Evolutionary conservation across 1,284 basidiomycete species (phyloP), one percentile per base, ranked within the genome.

Genomic region (Tetrapyrgos nigripes): DNA sequence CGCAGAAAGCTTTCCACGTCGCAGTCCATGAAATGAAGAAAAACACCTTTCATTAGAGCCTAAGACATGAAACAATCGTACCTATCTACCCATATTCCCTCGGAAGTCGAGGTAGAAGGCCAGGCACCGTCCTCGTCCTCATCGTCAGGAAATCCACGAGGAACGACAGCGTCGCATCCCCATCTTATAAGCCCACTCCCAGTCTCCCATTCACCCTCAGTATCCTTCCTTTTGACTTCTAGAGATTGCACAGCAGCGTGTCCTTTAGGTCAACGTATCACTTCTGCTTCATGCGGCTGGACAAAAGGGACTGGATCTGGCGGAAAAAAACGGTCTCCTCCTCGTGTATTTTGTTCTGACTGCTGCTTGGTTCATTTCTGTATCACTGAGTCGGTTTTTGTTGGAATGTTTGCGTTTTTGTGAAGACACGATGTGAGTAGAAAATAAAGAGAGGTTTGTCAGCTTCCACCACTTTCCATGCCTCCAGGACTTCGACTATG

Each of bases 201-300:
- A 28, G 73, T 65, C 52, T 64, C 66, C 61, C 51, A 47, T 40
- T 60, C 64, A 11, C 50, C n/a, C n/a, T n/a, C n/a, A n/a, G n/a
- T n/a, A n/a, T n/a, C n/a, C n/a, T n/a, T n/a, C 60, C 55, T 48
- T 55, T 28, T 59, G 55, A 65, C 76, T 62, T 88, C 85, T 23
- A 88, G 75, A 21, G 83, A 78, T 17, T 71, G 68, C 0, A 82
- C 83, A 2, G 81, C 70, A 10, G 72, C 66, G 5, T 63, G 62
- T 3, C 80, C 82, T 23, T 72, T 70, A 0, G 82, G 76, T 4
- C 86, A 84, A 29, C 76, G 79, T 1, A 84, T 68, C 31, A 92
- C 66, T 58, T 89, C 86, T 4, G 87, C 87, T 72, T 92, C 90
- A 63, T 90, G 78, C 0, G 86, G 89, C 64, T 86, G 83, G 47